Conservation (phyloP, 257 asterid genomes). For the Solanum paucissectum region DNA sequence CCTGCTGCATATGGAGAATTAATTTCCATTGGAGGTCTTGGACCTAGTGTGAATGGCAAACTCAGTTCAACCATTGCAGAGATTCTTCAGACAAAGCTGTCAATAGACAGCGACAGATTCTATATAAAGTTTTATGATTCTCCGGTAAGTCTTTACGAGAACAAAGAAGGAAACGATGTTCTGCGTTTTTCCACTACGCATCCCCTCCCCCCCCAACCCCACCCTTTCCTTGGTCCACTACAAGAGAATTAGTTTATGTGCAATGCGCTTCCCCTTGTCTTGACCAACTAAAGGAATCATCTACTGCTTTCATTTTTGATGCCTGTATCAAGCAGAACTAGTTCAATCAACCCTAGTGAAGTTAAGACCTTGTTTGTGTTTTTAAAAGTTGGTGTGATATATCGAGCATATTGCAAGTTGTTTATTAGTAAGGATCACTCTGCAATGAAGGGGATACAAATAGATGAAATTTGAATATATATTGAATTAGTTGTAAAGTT, state of each 20-base stretch:
- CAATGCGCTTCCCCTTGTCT: not conserved
- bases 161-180: not conserved
- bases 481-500: not conserved
- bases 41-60: slow-evolving; percentile 57
- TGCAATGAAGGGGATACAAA: not conserved
- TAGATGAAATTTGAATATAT: not conserved
- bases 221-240: not conserved
- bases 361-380: not conserved
- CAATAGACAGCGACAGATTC: slow-evolving; percentile 49
- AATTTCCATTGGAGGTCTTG: slow-evolving; percentile 82
- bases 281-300: not conserved
- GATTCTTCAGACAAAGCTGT: slow-evolving; percentile 76
- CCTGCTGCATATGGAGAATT: slow-evolving; percentile 92
- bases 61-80: slow-evolving; percentile 85
- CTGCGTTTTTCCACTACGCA: not conserved
- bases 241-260: not conserved
- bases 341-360: not conserved
- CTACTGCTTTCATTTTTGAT: not conserved
- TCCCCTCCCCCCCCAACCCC: not conserved
- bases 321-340: not conserved
- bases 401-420: not conserved
- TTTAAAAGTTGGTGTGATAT: not conserved
- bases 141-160: slow-evolving; percentile 30
- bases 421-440: not conserved
- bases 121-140: slow-evolving; percentile 85